Evolutionary conservation across 805 yeast species (phyloP).

Genomic region (Cyberlindnera mycetangii): DNA sequence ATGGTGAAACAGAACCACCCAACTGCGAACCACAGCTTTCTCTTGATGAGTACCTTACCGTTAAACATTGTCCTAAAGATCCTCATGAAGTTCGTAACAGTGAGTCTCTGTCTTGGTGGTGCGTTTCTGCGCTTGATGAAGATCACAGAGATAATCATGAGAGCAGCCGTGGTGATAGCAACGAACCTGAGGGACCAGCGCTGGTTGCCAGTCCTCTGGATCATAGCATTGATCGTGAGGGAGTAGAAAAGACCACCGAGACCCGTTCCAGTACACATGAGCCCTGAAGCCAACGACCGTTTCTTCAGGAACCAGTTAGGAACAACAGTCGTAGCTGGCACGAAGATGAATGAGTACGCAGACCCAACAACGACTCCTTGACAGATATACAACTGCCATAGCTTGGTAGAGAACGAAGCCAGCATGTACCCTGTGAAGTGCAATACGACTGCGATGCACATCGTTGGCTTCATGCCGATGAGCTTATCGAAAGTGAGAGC

Average conservation of each 20-base stretch:
- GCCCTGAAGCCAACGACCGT: slow-evolving; percentile 51
- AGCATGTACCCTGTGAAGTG: slow-evolving; percentile 54
- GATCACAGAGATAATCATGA: slow-evolving; percentile 36
- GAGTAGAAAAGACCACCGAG: slow-evolving; percentile 47
- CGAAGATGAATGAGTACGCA: slow-evolving; percentile 47
- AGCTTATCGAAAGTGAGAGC: slow-evolving; percentile 44
- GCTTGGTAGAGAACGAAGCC: slow-evolving; percentile 54
- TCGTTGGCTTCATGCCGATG: slow-evolving; percentile 46
- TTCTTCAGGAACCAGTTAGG: slow-evolving; percentile 71
- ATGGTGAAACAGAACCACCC: slow-evolving; percentile 37
- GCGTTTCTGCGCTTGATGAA: slow-evolving; percentile 34
- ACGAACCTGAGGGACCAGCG: slow-evolving; percentile 48
- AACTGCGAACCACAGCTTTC: slow-evolving; percentile 30
- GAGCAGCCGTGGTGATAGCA: slow-evolving; percentile 36
- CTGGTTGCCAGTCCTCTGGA: slow-evolving; percentile 39
- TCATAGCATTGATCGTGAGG: slow-evolving; percentile 40
- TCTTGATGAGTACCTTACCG: slow-evolving; percentile 26
- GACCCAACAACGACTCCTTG: slow-evolving; percentile 65
- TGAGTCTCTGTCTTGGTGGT: slow-evolving; percentile 13
- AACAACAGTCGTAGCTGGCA: slow-evolving; percentile 55
- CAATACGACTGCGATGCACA: slow-evolving; percentile 45
- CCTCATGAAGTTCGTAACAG: slow-evolving; percentile 4
- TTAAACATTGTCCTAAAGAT: slow-evolving; percentile 30
- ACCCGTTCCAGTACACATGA: slow-evolving; percentile 49
- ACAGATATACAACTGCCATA: slow-evolving; percentile 65